These are phyloP conservation scores for Elaphomyces granulatus DNA, from an alignment of 495 filamentous ascomycete genomes.

Conservation along the genomic window DNA sequence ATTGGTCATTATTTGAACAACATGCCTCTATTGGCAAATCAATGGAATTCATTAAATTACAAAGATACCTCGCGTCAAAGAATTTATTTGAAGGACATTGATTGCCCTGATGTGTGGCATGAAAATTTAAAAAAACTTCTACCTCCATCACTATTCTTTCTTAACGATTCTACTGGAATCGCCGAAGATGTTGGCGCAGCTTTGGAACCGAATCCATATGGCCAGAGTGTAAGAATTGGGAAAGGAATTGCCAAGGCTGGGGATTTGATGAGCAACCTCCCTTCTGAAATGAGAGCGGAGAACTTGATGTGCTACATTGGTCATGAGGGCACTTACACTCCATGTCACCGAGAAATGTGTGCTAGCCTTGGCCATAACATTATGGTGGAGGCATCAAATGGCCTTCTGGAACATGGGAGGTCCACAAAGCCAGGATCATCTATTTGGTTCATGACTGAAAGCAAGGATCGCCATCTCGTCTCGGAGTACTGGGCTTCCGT, in stretches of 20 bases:
- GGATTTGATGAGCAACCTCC: constrained; percentile 91
- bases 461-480: constrained; percentile 71
- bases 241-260: constrained; percentile 47
- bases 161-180: constrained; percentile 60
- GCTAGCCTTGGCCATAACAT: constrained; percentile 91
- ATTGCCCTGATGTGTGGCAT: constrained; percentile 75
- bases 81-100: constrained; percentile 90
- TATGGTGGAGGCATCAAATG: constrained; percentile 78
- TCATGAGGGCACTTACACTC: constrained; percentile 94
- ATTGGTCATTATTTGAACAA: constrained; percentile 79
- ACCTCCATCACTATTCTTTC: constrained; percentile 66
- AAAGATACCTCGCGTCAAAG: constrained; percentile 59
- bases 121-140: constrained; percentile 61
- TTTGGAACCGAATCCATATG: constrained; percentile 16
- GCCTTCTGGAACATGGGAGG: constrained; percentile 42
- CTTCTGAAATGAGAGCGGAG: constrained; percentile 68
- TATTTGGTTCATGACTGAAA: constrained; percentile 97
- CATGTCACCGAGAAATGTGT: constrained; percentile 95
- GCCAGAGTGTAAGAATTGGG: constrained; percentile 21
- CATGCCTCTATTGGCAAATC: constrained; percentile 60
- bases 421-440: constrained; percentile 69
- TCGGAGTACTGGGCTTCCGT: constrained; percentile 84
- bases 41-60: constrained; percentile 54
- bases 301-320: constrained; percentile 98
- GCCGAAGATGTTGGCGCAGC: constrained; percentile 29